phyloP scores from a whole-genome alignment of 139 green algal species.

The Volvox africanus region DNA sequence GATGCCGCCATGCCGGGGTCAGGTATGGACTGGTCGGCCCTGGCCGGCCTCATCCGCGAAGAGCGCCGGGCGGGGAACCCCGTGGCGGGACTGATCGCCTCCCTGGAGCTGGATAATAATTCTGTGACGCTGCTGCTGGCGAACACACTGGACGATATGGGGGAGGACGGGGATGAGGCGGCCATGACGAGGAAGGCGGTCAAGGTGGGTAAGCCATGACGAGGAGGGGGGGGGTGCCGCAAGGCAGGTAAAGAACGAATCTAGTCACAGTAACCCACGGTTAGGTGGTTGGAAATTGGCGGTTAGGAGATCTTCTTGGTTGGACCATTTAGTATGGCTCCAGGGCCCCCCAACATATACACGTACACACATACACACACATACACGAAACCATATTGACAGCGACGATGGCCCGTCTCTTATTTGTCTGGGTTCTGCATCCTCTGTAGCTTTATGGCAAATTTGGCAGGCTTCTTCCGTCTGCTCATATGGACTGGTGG shows the following conservation, averaged over 20 bases:
- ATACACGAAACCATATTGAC: too few species aligned
- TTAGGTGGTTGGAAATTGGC: too few species aligned
- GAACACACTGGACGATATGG: slow-evolving; percentile 83
- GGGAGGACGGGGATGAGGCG: slow-evolving; percentile 72
- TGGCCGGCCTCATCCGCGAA: slow-evolving; percentile 81
- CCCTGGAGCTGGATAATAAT: slow-evolving; percentile 85
- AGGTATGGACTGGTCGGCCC: slow-evolving; percentile 93
- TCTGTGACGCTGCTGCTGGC: slow-evolving; percentile 85
- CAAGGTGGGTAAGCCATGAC: slow-evolving; percentile 65
- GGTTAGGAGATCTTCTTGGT: too few species aligned
- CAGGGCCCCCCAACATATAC: too few species aligned
- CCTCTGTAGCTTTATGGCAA: too few species aligned
- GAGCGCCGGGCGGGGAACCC: slow-evolving; percentile 91
- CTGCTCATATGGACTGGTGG: too few species aligned
- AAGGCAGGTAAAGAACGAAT: too few species aligned
- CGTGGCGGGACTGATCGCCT: slow-evolving; percentile 85
- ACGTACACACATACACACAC: too few species aligned
- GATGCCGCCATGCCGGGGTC: neutral
- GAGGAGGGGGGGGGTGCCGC: neutral
- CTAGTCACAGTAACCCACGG: neutral
- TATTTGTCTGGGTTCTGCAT: too few species aligned
- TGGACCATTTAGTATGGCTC: too few species aligned
- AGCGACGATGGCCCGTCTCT: too few species aligned
- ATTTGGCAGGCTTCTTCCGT: too few species aligned
- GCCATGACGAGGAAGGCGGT: slow-evolving; percentile 69